Base-by-base conservation (phyloP, 768 basidiomycete species). In the Leccinum arenicola region DNA sequence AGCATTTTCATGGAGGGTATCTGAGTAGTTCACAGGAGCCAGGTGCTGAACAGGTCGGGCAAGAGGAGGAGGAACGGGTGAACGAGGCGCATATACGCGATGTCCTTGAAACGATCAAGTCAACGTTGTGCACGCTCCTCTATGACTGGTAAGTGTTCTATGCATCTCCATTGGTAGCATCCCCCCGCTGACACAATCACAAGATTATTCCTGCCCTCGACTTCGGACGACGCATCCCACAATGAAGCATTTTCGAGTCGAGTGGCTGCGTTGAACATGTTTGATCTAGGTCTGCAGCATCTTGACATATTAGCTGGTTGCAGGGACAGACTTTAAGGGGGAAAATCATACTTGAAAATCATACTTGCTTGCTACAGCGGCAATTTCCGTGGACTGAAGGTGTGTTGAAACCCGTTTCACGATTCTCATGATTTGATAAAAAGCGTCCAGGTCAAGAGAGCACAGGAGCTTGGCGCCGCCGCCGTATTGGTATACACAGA, bases 301-400 rank as follows among this genome's bases (percentile, higher is more conserved):
- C 83, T 99, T 1, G 96, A 95, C 15, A 82, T 98, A 98, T 21
- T 6, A n/a, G 19, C 31, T 53, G 31, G 31, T 54, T 50, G 12
- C 61, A 81, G 90, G 87, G 19, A 80, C 73, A 19, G 79, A 94
- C 66, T 76, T 96, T 56, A 86, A 80, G 0, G 93, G 87, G 38
- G 25, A 27, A 27, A 27, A 27, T 27, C 25, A 6, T 27, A 27
- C 25, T 27, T 27, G 25, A 89, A 88, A 64, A 86, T 97, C 56
- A 88, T 89, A 21, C 76, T 98, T 43, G 80, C 83, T 27, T 86
- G 93, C 47, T 93, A 95, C 69, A 91, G 88, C 2, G 76, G 73
- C 5, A 80, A 84, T 60, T 94, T 93, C 77, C 87, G 96, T 66
- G 96, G 96, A n/a, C 77, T 98, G 12, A 98, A 95, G 82, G 88